Evolutionary conservation across 805 yeast species (phyloP), one percentile per base, ranked within the genome.

Genomic region (Kodamaea sagamina): DNA sequence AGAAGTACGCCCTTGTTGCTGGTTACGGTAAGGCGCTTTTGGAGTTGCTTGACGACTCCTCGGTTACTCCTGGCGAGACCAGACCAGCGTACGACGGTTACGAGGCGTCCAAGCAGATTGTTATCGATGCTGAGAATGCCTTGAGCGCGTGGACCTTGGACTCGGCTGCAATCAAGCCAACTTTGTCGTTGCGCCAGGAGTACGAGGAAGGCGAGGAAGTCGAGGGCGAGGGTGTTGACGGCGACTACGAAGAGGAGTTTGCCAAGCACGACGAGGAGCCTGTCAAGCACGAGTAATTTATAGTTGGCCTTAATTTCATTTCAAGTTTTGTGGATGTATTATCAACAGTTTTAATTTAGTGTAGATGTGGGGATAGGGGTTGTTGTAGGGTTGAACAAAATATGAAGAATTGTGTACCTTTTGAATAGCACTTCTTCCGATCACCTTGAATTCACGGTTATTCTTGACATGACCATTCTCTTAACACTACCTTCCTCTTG

Each of bases 11-110:
- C 43, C 74, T 87, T 58, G 84, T 88, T 67, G 92, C 95, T 42
- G 92, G 93, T 48, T 86, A 87, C 73, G 95, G 95, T 70, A 86
- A 86, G 72, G 93, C 92, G 24, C 68, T 87, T 46, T 74, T 87
- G 61, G 92, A 86, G 70, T 76, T 87, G 61, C 75, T 87, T 61
- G 95, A 86, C 60, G 93, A 86, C 59, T 71, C 88, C 49, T 86
- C 93, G 49, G 92, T 86, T 41, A 85, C 92, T 47, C 95, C 95
- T 47, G 95, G 95, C 75, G 95, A 86, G 72, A 85, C 92, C 38
- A 84, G 93, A 80, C 85, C 90, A 31, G 85, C 90, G 46, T 86
- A 86, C 64, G 95, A 86, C 58, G 95, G 95, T 54, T 86, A 85
- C 65, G 93, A 86, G 66, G 89, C 92, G 36, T 84, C 92, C 32